Evolutionary conservation across 2,329 filamentous ascomycete species (phyloP), one percentile per base, ranked within the genome.

Genomic region (Thelonectria rubi): DNA sequence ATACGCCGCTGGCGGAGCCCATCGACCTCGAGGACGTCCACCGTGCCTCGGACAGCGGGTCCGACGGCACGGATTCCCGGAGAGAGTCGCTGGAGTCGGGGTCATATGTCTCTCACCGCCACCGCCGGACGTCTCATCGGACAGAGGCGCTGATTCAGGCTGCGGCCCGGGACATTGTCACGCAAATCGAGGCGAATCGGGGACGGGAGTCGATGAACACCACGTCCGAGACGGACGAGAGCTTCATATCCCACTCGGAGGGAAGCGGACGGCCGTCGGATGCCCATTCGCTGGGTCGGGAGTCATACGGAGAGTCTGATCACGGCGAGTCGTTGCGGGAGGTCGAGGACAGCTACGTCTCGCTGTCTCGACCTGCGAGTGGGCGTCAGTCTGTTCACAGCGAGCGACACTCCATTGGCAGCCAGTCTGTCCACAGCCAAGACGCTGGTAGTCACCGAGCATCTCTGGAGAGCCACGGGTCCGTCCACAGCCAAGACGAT

Each of bases 121-220:
- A 73, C 20, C 73, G 79, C 24, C 78, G 78, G n/a, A 73, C 76
- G 2, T 83, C 81, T 1, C 69, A 75, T 10, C 75, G 79, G 5
- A 83, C 84, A 2, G 82, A 86, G 66, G 83, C 81, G 7, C 74
- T 84, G 37, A 86, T 86, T 61, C 82, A 85, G 32, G 80, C 80
- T 21, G 84, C 83, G 1, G 84, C 84, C 1, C 76, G 80, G 52
- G 81, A 81, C 20, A 82, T 86, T 14, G 77, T 85, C 10, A 80
- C 78, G 2, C 80, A 79, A 42, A 79, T 84, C 15, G 80, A 76
- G 37, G 75, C 79, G 40, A 60, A 61, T 20, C 59, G 60, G 15
- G 58, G 58, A 20, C 65, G 67, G 15, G 68, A 69, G 26, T 72
- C 71, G 1, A 39, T 72, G 71, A 55, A 76, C 49, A 68, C 63